Base-by-base conservation (phyloP, 129 eudicot species). In the Kitagawia praeruptora region DNA sequence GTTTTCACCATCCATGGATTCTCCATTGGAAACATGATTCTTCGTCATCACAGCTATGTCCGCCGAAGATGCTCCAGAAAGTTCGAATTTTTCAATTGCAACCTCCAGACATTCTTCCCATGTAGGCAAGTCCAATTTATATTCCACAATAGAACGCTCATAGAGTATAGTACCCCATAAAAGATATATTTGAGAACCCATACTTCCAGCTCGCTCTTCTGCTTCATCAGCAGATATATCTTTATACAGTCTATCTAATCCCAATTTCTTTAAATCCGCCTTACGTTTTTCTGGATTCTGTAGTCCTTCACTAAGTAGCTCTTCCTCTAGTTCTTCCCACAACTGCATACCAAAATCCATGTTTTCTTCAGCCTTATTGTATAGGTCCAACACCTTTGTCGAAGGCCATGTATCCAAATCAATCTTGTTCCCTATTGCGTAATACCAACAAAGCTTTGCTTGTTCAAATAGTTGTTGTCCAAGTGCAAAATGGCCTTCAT, bases 21-120 rank as follows among this genome's bases (percentile, higher is more conserved):
- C 77, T 72, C 85, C 91, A 73, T 90, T 91, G 39, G 98, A 91
- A 85, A 93, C 84, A 75, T 94, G 98, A 48, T 94, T 94, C 90
- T 94, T 94, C 46, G 90, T 86, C 84, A 94, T 91, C 16, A 94
- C 98, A 58, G 96, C 86, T 74, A 94, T 84, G 81, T 94, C 98
- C 0, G 97, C 87, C 23, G 76, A 70, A 12, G 97, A 94, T 66
- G 93, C 97, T 70, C 98, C 98, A 14, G 89, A 96, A 66, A 94
- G 97, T 82, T 90, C 97, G 86, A 89, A 94, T 84, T 91, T 94
- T 67, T 94, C 98, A 67, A 94, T 84, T n/a, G 98, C 86, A 83
- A 91, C 98, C 84, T 94, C 98, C 77, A 94, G 80, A 84, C 98
- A 94, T 82, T 94, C 98, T 85, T 94, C 98, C 97, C 97, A 94